Base-by-base conservation (phyloP, 768 basidiomycete genomes). In the Suillus fuscotomentosus region DNA sequence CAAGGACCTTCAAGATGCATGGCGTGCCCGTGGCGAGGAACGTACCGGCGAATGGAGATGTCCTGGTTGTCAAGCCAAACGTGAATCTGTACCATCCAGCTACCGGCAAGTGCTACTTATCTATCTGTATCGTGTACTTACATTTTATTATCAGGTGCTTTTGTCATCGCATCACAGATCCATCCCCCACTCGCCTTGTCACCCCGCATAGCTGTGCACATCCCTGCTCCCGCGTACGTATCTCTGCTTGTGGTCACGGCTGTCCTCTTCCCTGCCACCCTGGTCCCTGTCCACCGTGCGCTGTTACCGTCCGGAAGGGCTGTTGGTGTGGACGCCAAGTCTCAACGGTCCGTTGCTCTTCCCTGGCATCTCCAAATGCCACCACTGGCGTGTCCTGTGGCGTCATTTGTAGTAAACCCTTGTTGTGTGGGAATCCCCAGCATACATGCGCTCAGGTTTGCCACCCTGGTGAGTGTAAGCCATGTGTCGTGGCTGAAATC, bases 211-310 rank as follows among this genome's bases (percentile, higher is more conserved):
- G 90, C 3, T 94, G 93, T 67, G 89, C 84, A 1, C 84, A 84
- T 66, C 82, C 87, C 0, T 94, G 92, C 72, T 81, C 86, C 0
- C 86, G 90, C 14, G 64, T 76, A 5, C 85, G 89, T 2, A 76
- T 79, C 43, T 77, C 79, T 36, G 68, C 68, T 0, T 99, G 97
- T 69, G 81, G 82, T 0, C 97, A 98, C 71, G 81, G 93, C 0
- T 99, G 96, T 73, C 86, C 95, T 0, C 73, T 95, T 15, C 80
- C 81, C 15, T 99, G 97, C 71, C 97, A 98, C 74, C 97, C 97
- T 0, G 97, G 97, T 0, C 97, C 97, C 0, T 99, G 97, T 77
- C 96, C 96, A 0, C 95, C 95, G 0, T 99, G 97, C 72, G 85
- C 87, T 66, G 84, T 97, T 13, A 92, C 90, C 6, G 86, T 91